phyloP scores from a whole-genome alignment of 805 yeast genomes.

The Metschnikowia continentalis region DNA sequence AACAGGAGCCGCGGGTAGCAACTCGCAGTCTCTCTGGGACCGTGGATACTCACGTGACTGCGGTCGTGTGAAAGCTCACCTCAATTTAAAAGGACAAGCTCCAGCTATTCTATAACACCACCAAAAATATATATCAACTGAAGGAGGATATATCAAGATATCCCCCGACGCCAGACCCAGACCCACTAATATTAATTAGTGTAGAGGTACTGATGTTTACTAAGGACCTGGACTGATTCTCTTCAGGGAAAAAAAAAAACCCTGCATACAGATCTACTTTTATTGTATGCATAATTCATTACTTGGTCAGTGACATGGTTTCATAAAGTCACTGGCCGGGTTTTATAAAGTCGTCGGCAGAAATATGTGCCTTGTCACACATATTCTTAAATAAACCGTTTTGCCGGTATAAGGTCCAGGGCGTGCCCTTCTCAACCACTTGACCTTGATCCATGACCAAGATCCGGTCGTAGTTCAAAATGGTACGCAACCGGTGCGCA shows the following conservation, averaged over 20 bases:
- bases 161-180: too few species aligned
- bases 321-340: neutral
- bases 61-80: too few species aligned
- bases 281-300: neutral
- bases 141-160: too few species aligned
- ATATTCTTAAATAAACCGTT: constrained; percentile 29
- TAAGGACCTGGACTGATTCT: too few species aligned
- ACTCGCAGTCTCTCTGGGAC: too few species aligned
- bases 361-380: constrained; percentile 36
- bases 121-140: too few species aligned
- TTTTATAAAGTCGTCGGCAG: constrained; percentile 24
- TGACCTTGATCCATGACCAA: constrained; percentile 33
- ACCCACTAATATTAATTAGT: too few species aligned
- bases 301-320: neutral
- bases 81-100: too few species aligned
- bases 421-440: constrained; percentile 32
- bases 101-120: too few species aligned
- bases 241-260: neutral
- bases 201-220: too few species aligned
- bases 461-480: constrained; percentile 32
- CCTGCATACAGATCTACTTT: neutral
- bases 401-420: constrained; percentile 25
- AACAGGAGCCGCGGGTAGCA: too few species aligned
- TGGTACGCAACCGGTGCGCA: constrained; percentile 38
- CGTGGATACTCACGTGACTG: too few species aligned